phyloP scores from a whole-genome alignment of 225 moss, liverwort and hornwort genomes.

The Sphagnum tenellum region DNA sequence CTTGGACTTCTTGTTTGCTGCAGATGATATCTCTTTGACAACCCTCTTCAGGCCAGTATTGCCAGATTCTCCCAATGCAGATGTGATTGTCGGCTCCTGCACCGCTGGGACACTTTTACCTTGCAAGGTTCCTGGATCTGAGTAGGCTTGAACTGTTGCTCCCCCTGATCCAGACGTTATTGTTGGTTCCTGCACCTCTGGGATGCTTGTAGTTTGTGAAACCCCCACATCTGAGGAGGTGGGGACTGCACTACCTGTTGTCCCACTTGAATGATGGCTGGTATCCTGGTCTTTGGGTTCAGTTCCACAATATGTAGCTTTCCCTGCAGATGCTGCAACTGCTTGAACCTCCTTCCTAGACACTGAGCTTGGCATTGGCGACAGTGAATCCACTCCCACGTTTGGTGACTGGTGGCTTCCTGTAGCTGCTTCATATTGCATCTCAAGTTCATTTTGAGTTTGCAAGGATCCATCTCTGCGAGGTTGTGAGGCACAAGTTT shows the following conservation, averaged over 20 bases:
- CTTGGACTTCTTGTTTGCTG: conserved; percentile 41
- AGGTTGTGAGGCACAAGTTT: conserved; percentile 2
- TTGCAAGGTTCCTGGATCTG: conserved; percentile 30
- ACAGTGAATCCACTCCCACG: conserved; percentile 29
- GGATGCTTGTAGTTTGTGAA: conserved; percentile 24
- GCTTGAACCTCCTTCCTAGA: conserved; percentile 26
- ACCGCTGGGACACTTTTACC: conserved; percentile 34
- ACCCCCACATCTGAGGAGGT: conserved; percentile 29
- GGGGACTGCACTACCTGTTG: conserved; percentile 18
- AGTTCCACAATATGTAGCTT: conserved; percentile 17
- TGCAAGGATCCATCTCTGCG: background rate
- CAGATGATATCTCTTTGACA: conserved; percentile 21
- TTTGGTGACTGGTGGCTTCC: conserved; percentile 27
- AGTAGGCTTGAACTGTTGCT: conserved; percentile 18
- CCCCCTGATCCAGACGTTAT: conserved; percentile 43
- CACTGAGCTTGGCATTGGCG: conserved; percentile 26
- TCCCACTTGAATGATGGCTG: conserved; percentile 22
- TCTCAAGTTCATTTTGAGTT: conserved; percentile 23
- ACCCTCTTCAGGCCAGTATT: conserved; percentile 41
- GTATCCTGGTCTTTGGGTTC: conserved; percentile 33
- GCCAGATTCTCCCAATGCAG: conserved; percentile 72
- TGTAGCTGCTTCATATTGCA: conserved; percentile 9
- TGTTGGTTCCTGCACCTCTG: conserved; percentile 62
- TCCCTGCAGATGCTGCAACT: conserved; percentile 15
- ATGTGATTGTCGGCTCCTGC: conserved; percentile 70